phyloP scores from a whole-genome alignment of 805 yeast species.

The Zygosaccharomyces pseudorouxii region DNA sequence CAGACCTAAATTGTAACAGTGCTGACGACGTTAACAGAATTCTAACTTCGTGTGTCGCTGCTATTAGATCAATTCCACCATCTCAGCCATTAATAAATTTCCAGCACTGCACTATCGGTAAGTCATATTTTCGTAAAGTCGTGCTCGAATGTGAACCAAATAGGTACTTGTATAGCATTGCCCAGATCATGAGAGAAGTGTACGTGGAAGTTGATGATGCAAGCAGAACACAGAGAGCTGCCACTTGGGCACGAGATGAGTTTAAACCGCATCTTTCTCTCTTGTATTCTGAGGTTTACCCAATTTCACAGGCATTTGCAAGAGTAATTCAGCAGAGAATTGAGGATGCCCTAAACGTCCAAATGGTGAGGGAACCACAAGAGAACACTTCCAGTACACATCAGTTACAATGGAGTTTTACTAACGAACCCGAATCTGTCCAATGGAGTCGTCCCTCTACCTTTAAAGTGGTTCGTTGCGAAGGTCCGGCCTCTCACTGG shows the following conservation, averaged over 20 bases:
- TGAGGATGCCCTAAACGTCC: constrained; percentile 55
- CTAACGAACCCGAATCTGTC: constrained; percentile 12
- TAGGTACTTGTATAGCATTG: constrained; percentile 35
- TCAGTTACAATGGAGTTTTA: constrained; percentile 26
- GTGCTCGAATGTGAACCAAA: constrained; percentile 27
- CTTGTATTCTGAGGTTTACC: constrained; percentile 59
- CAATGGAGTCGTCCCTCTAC: constrained; percentile 68
- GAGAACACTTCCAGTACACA: not conserved
- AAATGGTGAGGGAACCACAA: constrained; percentile 14
- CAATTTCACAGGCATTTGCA: constrained; percentile 62
- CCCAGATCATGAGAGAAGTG: constrained; percentile 49
- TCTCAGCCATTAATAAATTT: constrained; percentile 22
- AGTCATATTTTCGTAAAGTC: constrained; percentile 29
- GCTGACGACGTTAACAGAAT: constrained; percentile 56
- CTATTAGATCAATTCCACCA: constrained; percentile 41
- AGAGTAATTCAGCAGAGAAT: constrained; percentile 61
- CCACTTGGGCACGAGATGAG: constrained; percentile 51
- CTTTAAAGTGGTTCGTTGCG: constrained; percentile 58
- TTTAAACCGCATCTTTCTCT: constrained; percentile 72
- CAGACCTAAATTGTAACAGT: constrained; percentile 48
- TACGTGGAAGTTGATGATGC: constrained; percentile 38
- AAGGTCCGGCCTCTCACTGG: constrained; percentile 72
- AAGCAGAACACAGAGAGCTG: constrained; percentile 43
- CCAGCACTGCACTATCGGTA: constrained; percentile 26
- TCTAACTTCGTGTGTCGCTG: constrained; percentile 51